Percentiles rank a stretch among this genome's conserved stretches.
Conservation (phyloP, 805 yeast species). For the Candida michaelii region DNA sequence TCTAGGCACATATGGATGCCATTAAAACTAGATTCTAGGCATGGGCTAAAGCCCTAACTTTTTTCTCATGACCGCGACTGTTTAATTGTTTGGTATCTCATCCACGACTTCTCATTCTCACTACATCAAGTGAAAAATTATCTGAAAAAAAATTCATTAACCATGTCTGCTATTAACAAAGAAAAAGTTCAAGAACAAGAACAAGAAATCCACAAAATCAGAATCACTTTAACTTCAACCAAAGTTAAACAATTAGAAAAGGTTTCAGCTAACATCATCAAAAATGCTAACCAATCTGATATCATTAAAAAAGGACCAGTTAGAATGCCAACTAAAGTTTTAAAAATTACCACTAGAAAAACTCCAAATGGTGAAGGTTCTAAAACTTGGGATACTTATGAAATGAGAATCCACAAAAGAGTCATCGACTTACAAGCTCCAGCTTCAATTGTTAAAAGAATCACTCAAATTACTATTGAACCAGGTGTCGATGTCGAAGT, state of each 20-base stretch:
- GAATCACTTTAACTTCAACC: slow-evolving; percentile 98
- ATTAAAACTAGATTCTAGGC: too few species aligned
- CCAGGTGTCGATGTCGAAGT: slow-evolving; percentile 99
- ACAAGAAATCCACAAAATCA: slow-evolving; percentile 90
- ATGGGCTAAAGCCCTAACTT: background rate
- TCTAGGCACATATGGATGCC: too few species aligned
- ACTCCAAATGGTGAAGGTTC: slow-evolving; percentile 99
- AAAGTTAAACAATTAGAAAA: slow-evolving; percentile 97
- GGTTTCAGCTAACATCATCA: slow-evolving; percentile 87
- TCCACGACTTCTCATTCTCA: background rate
- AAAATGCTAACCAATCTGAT: slow-evolving; percentile 79
- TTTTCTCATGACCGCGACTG: background rate
- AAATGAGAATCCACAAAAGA: slow-evolving; percentile 99
- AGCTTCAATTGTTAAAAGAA: slow-evolving; percentile 87
- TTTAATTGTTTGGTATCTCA: background rate
- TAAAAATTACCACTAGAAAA: slow-evolving; percentile 99
- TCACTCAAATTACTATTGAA: slow-evolving; percentile 96
- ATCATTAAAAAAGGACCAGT: slow-evolving; percentile 98
- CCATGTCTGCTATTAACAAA: slow-evolving; percentile 81
- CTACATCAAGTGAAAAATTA: slow-evolving; percentile 7
- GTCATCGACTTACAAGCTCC: slow-evolving; percentile 98
- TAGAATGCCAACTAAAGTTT: slow-evolving; percentile 99
- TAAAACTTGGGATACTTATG: slow-evolving; percentile 99
- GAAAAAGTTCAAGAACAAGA: slow-evolving; percentile 85
- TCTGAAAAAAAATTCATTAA: slow-evolving; percentile 10